Percentiles rank a stretch among this genome's conserved stretches.
Evolutionary conservation across 2,329 filamentous ascomycete species (phyloP).

Genomic region (Talaromyces sp.): DNA sequence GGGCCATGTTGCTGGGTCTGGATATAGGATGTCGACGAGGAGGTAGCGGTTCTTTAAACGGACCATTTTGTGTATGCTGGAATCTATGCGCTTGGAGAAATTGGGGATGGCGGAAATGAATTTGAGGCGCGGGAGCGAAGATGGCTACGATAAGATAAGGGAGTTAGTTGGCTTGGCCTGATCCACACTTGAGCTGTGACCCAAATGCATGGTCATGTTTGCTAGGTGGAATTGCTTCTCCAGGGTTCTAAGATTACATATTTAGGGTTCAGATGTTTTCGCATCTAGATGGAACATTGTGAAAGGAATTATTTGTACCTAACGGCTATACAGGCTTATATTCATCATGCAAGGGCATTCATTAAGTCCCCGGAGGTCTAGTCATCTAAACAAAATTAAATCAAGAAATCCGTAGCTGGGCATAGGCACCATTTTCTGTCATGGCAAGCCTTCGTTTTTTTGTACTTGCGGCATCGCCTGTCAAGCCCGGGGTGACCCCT

Average conservation of each 20-base stretch:
- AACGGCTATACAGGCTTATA: slow-evolving; percentile 7
- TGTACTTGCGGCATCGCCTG: slow-evolving; percentile 21
- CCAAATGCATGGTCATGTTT: too few species aligned
- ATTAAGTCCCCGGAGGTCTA: slow-evolving; percentile 30
- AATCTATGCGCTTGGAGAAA: neutral
- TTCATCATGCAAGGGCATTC: slow-evolving; percentile 30
- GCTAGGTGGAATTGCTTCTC: too few species aligned
- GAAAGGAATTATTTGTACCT: neutral
- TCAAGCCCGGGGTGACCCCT: slow-evolving; percentile 33
- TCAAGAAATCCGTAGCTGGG: slow-evolving; percentile 28
- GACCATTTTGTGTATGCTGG: slow-evolving; percentile 68
- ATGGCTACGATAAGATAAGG: neutral
- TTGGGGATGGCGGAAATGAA: neutral
- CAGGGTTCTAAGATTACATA: too few species aligned
- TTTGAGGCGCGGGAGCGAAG: neutral
- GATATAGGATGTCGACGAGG: slow-evolving; percentile 91
- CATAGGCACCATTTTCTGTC: slow-evolving; percentile 22
- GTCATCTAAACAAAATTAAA: slow-evolving; percentile 33
- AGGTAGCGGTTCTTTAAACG: slow-evolving; percentile 95
- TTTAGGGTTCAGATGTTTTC: neutral
- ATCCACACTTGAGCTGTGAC: too few species aligned
- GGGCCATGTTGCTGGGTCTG: slow-evolving; percentile 53
- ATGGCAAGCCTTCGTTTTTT: slow-evolving; percentile 3
- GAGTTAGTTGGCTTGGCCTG: too few species aligned
- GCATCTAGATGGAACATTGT: neutral